These are phyloP conservation scores for Mycena floridula DNA, from an alignment of 768 basidiomycete genomes.

Conservation along the genomic window DNA sequence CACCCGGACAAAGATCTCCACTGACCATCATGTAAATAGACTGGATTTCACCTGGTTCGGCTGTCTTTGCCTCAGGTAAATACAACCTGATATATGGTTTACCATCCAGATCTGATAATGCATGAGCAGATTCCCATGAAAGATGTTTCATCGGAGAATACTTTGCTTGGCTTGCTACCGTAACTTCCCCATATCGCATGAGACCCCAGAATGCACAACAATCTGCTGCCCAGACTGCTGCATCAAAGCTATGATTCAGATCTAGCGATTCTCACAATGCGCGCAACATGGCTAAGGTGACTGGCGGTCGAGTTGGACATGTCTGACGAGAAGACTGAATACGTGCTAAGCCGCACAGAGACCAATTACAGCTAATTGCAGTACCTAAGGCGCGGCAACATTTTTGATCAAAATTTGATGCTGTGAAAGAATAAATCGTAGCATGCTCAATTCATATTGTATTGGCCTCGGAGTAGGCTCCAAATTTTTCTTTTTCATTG, in stretches of 20 bases:
- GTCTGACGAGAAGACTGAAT: conserved; percentile 9
- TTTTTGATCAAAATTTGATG: no score
- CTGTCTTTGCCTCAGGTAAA: conserved; percentile 31
- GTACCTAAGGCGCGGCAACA: no score
- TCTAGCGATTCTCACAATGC: conserved; percentile 15
- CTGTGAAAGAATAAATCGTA: no score
- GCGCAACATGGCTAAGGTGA: conserved; percentile 25
- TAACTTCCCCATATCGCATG: conserved; percentile 31
- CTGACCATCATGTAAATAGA: conserved; percentile 19
- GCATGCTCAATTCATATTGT: no score
- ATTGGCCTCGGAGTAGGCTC: no score
- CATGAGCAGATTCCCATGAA: conserved; percentile 12
- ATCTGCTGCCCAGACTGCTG: conserved; percentile 31
- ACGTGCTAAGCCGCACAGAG: conserved; percentile 22
- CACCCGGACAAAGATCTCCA: conserved; percentile 19
- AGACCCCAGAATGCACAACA: conserved; percentile 33
- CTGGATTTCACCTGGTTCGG: conserved; percentile 23
- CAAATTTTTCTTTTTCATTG: no score
- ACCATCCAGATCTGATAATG: conserved; percentile 18
- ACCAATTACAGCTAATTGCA: conserved; percentile 20
- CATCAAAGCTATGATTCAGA: conserved; percentile 27
- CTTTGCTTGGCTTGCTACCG: conserved; percentile 13
- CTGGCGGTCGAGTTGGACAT: conserved; percentile 22
- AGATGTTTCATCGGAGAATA: conserved; percentile 20
- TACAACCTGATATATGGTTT: conserved; percentile 20